Percentiles rank a stretch among this genome's conserved stretches.
phyloP scores from a whole-genome alignment of 345 rosid genomes.

The Lumnitzera racemosa region DNA sequence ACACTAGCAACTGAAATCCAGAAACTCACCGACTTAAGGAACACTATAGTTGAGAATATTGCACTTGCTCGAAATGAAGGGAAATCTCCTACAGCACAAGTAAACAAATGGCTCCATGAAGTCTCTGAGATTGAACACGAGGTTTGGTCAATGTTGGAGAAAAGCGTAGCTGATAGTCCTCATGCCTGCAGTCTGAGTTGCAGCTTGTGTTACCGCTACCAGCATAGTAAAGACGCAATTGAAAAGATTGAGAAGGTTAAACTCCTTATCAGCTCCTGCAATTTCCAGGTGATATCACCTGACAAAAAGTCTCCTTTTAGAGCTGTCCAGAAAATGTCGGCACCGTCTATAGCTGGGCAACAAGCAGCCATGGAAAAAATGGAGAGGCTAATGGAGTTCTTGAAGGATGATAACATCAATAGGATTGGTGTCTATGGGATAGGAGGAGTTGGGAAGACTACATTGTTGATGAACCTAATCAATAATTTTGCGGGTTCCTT shows the following conservation, averaged over 20 bases:
- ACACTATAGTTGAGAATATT: slow-evolving; percentile 9
- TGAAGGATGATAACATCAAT: slow-evolving; percentile 7
- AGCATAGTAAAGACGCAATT: slow-evolving; percentile 6
- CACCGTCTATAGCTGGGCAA: slow-evolving; percentile 23
- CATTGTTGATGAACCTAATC: slow-evolving; percentile 19
- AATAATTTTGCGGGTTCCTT: slow-evolving; percentile 7
- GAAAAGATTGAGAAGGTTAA: slow-evolving; percentile 12
- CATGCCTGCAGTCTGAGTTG: neutral
- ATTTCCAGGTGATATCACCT: slow-evolving; percentile 9
- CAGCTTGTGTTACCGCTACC: slow-evolving; percentile 8
- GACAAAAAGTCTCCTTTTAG: slow-evolving; percentile 18
- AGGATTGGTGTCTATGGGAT: slow-evolving; percentile 23
- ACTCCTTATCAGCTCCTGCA: slow-evolving; percentile 10
- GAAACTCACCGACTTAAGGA: slow-evolving; percentile 13
- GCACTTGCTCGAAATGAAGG: slow-evolving; percentile 21
- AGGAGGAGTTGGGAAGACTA: slow-evolving; percentile 27
- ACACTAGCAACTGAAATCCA: slow-evolving; percentile 10
- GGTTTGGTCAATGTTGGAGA: slow-evolving; percentile 12
- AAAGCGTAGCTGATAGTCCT: neutral
- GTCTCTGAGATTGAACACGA: slow-evolving; percentile 17
- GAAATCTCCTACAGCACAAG: slow-evolving; percentile 14
- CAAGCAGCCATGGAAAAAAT: slow-evolving; percentile 16
- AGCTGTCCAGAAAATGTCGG: slow-evolving; percentile 20
- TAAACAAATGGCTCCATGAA: slow-evolving; percentile 16
- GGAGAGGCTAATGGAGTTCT: slow-evolving; percentile 7